A percentile compares a stretch with the other conserved stretches of the same genome.
Evolutionary conservation across 164 flowering plant genomes (phyloP).

Genomic region (Cinnamomum chago): DNA sequence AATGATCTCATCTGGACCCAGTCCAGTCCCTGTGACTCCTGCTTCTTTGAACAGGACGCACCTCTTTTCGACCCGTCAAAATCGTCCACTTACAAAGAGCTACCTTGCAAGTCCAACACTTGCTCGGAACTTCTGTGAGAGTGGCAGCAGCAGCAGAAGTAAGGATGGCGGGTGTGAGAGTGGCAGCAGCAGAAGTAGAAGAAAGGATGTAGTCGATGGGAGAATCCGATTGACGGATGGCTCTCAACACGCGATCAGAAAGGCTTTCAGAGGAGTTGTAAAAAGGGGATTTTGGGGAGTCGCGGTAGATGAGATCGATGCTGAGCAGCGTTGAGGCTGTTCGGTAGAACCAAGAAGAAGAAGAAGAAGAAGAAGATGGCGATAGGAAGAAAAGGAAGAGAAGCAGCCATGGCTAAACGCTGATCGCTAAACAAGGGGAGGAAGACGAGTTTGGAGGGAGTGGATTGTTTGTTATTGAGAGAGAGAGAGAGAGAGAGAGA

Average conservation of each 20-base stretch:
- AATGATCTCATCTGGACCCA: constrained; percentile 90
- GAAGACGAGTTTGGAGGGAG: no score
- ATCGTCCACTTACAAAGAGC: constrained; percentile 28
- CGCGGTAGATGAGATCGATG: constrained; percentile 2
- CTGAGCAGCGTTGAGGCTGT: background rate
- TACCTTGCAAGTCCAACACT: no score
- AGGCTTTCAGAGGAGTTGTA: background rate
- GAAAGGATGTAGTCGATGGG: background rate
- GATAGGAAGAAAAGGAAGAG: no score
- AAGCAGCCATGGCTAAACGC: no score
- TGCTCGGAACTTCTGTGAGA: no score
- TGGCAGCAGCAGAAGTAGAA: background rate
- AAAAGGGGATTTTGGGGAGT: background rate
- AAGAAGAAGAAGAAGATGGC: no score
- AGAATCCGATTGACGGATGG: background rate
- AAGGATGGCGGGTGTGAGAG: background rate
- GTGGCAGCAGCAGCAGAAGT: no score
- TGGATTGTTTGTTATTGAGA: no score
- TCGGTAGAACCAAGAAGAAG: no score
- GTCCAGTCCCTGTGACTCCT: constrained; percentile 65
- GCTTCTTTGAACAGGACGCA: constrained; percentile 43
- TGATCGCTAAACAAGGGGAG: no score
- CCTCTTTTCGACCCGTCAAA: constrained; percentile 45
- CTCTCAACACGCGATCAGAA: background rate
- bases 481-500: no score